Evolutionary conservation across 1,284 basidiomycete genomes (phyloP).

Genomic region (Ceratobasidium sp.): DNA sequence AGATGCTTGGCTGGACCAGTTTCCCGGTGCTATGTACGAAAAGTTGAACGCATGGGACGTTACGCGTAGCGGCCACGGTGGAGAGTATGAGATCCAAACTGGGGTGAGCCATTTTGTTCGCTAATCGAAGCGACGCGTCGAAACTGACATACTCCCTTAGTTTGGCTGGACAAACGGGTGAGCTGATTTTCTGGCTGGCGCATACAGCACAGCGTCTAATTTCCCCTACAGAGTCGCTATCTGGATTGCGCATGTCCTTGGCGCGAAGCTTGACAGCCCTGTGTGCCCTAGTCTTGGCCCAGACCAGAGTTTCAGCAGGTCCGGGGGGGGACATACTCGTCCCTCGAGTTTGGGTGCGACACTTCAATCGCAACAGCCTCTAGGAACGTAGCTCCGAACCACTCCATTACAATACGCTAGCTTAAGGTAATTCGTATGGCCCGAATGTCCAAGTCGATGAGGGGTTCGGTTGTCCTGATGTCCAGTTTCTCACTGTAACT

Average conservation of each 20-base stretch:
- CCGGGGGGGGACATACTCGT: background rate
- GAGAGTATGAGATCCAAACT: slow-evolving; percentile 31
- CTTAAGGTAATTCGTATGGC: too few species aligned
- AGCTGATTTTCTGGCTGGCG: background rate
- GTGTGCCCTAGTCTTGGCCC: background rate
- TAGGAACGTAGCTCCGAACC: too few species aligned
- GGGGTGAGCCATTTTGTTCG: background rate
- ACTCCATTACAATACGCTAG: too few species aligned
- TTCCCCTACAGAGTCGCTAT: slow-evolving; percentile 14
- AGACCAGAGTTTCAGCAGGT: background rate
- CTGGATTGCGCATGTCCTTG: slow-evolving; percentile 31
- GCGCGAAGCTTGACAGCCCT: slow-evolving; percentile 32
- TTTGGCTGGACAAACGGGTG: slow-evolving; percentile 36
- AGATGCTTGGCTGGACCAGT: background rate
- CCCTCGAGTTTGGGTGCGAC: too few species aligned
- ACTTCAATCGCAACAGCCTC: too few species aligned
- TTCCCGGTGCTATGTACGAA: slow-evolving; percentile 31
- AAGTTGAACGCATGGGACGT: slow-evolving; percentile 22
- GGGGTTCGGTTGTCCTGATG: too few species aligned
- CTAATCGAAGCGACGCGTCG: background rate
- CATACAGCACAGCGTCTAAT: background rate
- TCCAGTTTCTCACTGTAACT: too few species aligned
- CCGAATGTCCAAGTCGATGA: too few species aligned
- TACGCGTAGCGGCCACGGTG: slow-evolving; percentile 16
- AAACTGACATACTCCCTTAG: background rate